Evolutionary conservation across 805 yeast genomes (phyloP).

Genomic region (Kuraishia cidri): DNA sequence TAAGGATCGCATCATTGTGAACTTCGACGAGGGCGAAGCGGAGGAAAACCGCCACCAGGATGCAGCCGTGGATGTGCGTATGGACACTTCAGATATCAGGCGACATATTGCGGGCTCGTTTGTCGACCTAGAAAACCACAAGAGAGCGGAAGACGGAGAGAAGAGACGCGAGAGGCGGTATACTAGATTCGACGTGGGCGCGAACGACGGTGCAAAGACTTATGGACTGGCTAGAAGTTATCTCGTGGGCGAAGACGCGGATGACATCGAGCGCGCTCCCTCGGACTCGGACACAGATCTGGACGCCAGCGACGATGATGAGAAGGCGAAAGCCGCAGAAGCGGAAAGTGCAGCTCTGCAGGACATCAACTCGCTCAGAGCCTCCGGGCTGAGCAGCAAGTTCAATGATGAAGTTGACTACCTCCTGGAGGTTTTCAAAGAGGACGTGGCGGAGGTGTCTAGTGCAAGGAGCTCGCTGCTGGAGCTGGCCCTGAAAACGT

Average conservation of each 20-base stretch:
- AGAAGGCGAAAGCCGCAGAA: constrained; percentile 5
- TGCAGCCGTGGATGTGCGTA: no score
- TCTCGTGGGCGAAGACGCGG: constrained; percentile 9
- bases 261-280: constrained; percentile 6
- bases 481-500: constrained; percentile 15
- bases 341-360: constrained; percentile 9
- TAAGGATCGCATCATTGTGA: not conserved
- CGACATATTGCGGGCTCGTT: not conserved
- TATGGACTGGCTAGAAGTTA: constrained; percentile 21
- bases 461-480: constrained; percentile 10
- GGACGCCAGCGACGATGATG: constrained; percentile 8
- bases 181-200: not conserved
- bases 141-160: no score
- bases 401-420: constrained; percentile 8
- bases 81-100: no score
- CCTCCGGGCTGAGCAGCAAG: constrained; percentile 20
- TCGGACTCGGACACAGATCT: constrained; percentile 3
- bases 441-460: constrained; percentile 7
- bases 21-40: not conserved
- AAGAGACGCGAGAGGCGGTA: not conserved
- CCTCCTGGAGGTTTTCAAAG: constrained; percentile 4
- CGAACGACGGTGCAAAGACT: constrained; percentile 5
- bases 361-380: constrained; percentile 17
- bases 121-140: not conserved
- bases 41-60: no score